A percentile compares a stretch with the other conserved stretches of the same genome.
Evolutionary conservation across 208 protist species (phyloP).

Genomic region (Trypanosoma congolense): DNA sequence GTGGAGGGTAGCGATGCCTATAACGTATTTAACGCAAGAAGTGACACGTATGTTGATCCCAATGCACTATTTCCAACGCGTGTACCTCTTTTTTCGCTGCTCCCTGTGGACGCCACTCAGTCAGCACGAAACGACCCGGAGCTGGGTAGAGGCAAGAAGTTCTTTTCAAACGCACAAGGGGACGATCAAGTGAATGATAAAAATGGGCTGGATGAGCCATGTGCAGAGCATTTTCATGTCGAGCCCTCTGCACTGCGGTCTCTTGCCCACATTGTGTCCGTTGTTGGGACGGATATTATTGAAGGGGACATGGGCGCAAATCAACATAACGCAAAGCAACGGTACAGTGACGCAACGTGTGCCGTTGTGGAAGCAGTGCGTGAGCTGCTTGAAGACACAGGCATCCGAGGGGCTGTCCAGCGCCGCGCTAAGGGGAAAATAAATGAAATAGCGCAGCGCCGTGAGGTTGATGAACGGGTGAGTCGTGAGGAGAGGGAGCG

Average conservation of each 20-base stretch:
- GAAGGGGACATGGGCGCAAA: constrained; percentile 9
- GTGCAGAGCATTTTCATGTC: constrained; percentile 35
- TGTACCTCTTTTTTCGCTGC: constrained; percentile 20
- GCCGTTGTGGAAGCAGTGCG: constrained; percentile 45
- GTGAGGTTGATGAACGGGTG: constrained; percentile 11
- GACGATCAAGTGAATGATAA: background rate
- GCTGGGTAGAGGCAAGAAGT: background rate
- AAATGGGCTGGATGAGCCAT: background rate
- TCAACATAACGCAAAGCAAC: constrained; percentile 9
- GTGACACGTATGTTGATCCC: constrained; percentile 5
- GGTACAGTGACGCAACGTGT: constrained; percentile 39
- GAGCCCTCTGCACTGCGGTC: constrained; percentile 24
- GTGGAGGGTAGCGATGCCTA: constrained; percentile 28
- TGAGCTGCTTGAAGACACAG: constrained; percentile 60
- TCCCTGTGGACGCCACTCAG: constrained; percentile 2
- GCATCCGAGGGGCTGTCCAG: constrained; percentile 53
- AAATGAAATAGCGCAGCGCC: constrained; percentile 19
- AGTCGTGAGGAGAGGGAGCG: constrained; percentile 44
- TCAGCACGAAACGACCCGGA: background rate
- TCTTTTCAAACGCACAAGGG: background rate
- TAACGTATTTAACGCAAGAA: constrained; percentile 5
- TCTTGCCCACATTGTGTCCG: constrained; percentile 53
- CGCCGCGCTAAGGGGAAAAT: constrained; percentile 59
- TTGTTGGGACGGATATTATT: constrained; percentile 40
- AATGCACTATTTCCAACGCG: constrained; percentile 16